Evolutionary conservation across 2,329 filamentous ascomycete genomes (phyloP).

Genomic region (Talaromyces rugulosus): DNA sequence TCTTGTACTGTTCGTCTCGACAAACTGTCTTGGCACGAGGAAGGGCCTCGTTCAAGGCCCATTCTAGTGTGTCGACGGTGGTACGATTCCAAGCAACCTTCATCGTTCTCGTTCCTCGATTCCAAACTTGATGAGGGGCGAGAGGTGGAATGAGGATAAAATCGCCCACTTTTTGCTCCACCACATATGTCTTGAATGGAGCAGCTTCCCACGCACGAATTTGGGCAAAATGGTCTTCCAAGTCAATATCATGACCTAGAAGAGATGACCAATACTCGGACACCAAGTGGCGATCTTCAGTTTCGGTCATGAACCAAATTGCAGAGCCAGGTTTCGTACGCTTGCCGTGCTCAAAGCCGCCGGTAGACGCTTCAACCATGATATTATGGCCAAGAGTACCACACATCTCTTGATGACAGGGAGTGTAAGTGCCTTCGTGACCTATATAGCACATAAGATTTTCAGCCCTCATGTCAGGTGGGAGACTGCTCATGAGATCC

Average conservation of each 20-base stretch:
- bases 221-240: conserved; percentile 95
- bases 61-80: conserved; percentile 81
- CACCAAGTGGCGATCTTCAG: conserved; percentile 82
- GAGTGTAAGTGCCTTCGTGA: conserved; percentile 95
- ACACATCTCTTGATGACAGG: conserved; percentile 95
- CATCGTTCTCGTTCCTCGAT: conserved; percentile 89
- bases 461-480: conserved; percentile 80
- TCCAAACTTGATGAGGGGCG: conserved; percentile 97
- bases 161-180: conserved; percentile 85
- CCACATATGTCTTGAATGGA: conserved; percentile 86
- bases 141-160: conserved; percentile 90
- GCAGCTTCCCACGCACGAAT: conserved; percentile 94
- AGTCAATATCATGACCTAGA: conserved; percentile 92
- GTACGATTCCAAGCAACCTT: conserved; percentile 98
- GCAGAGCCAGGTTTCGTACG: conserved; percentile 74
- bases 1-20: conserved; percentile 97
- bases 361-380: conserved; percentile 84
- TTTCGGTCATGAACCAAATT: conserved; percentile 98
- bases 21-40: conserved; percentile 88
- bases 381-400: conserved; percentile 94
- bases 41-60: conserved; percentile 81
- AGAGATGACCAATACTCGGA: conserved; percentile 91
- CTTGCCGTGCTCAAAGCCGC: conserved; percentile 64
- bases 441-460: conserved; percentile 99
- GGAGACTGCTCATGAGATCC: conserved; percentile 91